A percentile compares a stretch with the other conserved stretches of the same genome.
These are phyloP conservation scores for Morella rubra DNA, from an alignment of 306 rosid species.

Conservation along the genomic window DNA sequence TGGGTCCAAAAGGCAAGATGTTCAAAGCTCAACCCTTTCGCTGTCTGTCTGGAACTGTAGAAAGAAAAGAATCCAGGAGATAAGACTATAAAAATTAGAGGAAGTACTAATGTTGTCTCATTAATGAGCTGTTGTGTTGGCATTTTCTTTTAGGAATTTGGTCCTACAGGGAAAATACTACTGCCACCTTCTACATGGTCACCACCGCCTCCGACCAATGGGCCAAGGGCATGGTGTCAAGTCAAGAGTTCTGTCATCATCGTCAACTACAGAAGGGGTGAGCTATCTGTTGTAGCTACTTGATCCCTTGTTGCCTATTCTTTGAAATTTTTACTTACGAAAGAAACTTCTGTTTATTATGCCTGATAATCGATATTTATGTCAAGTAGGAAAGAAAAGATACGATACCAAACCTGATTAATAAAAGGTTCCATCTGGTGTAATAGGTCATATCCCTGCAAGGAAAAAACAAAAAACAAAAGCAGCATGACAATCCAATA, in stretches of 20 bases:
- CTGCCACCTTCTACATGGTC: background rate
- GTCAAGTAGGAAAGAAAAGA: constrained; percentile 15
- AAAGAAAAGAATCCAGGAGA: background rate
- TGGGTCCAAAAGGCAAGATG: too few relatives aligned
- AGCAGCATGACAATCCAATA: constrained; percentile 10
- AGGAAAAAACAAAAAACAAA: constrained; percentile 10
- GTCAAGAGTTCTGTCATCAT: background rate
- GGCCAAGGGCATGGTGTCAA: background rate
- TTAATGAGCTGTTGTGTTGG: too few relatives aligned
- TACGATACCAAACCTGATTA: constrained; percentile 43
- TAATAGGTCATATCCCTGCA: constrained; percentile 52
- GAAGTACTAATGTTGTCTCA: too few relatives aligned
- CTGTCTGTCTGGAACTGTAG: background rate
- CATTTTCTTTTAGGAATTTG: background rate
- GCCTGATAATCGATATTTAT: constrained; percentile 14
- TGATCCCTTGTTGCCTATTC: background rate
- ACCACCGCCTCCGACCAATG: background rate
- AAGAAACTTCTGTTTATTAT: constrained; percentile 8
- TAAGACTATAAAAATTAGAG: too few relatives aligned
- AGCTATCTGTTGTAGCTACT: background rate
- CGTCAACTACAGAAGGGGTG: background rate
- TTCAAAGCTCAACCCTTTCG: too few relatives aligned
- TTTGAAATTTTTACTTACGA: constrained; percentile 1
- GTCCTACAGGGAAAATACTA: background rate
- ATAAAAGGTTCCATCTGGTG: constrained; percentile 55